phyloP scores from a whole-genome alignment of 169 alveolate species.

The Cryptosporidium sp. region DNA sequence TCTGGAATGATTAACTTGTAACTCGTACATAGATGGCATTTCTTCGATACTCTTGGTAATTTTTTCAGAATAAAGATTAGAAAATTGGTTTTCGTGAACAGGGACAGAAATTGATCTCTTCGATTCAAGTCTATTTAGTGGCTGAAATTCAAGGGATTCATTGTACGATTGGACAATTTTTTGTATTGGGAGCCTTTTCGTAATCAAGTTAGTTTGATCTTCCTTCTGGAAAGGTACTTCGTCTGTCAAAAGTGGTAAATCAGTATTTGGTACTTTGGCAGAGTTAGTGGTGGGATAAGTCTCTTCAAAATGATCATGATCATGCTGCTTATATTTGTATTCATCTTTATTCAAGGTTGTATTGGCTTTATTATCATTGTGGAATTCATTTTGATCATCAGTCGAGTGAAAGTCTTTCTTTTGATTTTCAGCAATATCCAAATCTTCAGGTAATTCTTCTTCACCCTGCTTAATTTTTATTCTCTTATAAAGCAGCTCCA shows the following conservation, averaged over 20 bases:
- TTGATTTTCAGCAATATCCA: background rate
- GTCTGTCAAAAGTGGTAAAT: slow-evolving; percentile 17
- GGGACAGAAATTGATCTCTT: slow-evolving; percentile 57
- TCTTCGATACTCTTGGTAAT: background rate
- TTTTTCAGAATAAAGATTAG: background rate
- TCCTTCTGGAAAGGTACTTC: background rate
- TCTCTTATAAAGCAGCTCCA: slow-evolving; percentile 6
- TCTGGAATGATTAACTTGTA: background rate
- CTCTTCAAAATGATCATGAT: background rate
- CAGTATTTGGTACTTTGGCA: slow-evolving; percentile 50
- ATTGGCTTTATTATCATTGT: background rate
- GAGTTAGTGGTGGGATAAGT: background rate
- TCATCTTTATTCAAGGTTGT: background rate
- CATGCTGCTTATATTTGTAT: background rate
- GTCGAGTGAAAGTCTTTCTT: background rate
- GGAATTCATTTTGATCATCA: background rate
- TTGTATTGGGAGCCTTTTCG: background rate
- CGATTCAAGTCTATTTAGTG: slow-evolving; percentile 7
- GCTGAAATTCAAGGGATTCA: background rate
- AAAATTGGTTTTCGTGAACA: slow-evolving; percentile 13
- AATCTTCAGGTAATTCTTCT: background rate
- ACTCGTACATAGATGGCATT: background rate
- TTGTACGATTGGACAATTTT: background rate
- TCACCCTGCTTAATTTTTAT: background rate
- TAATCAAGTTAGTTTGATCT: background rate